These are phyloP conservation scores for Neophaeococcomyces aloes DNA, from an alignment of 2,329 filamentous ascomycete genomes.

Conservation along the genomic window DNA sequence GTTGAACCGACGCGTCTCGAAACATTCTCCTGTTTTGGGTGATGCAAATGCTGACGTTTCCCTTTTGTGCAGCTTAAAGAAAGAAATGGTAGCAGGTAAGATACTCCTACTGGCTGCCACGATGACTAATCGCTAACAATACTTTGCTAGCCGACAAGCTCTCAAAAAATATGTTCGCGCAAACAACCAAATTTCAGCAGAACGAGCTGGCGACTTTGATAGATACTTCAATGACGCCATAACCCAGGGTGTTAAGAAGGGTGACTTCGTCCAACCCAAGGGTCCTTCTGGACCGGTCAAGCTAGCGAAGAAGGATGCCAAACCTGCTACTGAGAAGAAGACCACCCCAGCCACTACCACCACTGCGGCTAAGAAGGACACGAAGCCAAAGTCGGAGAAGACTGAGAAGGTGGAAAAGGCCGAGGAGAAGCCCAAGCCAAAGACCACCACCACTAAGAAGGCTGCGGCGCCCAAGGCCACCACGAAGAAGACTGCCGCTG, in stretches of 20 bases:
- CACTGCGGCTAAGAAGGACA: constrained; percentile 24
- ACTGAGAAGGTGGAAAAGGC: constrained; percentile 13
- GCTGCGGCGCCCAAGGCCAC: constrained; percentile 35
- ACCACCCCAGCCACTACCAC: constrained; percentile 23
- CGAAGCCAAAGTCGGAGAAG: constrained; percentile 20
- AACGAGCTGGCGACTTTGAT: constrained; percentile 50
- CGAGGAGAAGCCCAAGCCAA: constrained; percentile 20
- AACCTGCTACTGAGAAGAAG: constrained; percentile 36
- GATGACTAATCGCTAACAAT: constrained; percentile 14
- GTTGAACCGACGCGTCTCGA: neutral
- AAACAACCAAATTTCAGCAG: constrained; percentile 59
- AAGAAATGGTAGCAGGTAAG: constrained; percentile 59
- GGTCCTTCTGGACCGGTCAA: constrained; percentile 85
- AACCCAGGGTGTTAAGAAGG: constrained; percentile 72
- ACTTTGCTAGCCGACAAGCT: constrained; percentile 49
- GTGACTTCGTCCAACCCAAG: constrained; percentile 81
- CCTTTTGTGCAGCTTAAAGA: constrained; percentile 53
- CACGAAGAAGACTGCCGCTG: constrained; percentile 30
- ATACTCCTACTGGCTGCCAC: constrained; percentile 7
- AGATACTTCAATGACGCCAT: constrained; percentile 79
- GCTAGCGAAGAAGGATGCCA: constrained; percentile 67
- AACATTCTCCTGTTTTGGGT: neutral
- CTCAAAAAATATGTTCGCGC: constrained; percentile 65
- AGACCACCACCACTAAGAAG: constrained; percentile 30
- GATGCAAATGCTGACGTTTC: constrained; percentile 37